Percentiles rank a stretch among this genome's conserved stretches.
Evolutionary conservation across 2,329 filamentous ascomycete genomes (phyloP).

Genomic region (Pseudonectria buxi): DNA sequence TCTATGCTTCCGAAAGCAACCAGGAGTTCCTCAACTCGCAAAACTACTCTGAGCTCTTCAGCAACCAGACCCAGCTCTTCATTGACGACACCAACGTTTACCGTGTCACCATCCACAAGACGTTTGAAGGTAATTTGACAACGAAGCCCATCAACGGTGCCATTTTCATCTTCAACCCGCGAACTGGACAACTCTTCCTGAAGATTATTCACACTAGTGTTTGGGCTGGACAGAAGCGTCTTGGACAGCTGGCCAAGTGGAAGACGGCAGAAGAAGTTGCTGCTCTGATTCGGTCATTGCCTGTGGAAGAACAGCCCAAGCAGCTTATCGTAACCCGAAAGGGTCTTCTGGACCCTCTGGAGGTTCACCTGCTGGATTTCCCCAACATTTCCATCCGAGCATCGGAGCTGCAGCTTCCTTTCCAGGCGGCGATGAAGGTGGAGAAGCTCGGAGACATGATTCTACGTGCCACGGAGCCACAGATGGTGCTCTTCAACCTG

Average conservation of each 20-base stretch:
- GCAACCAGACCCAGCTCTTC: conserved; percentile 97
- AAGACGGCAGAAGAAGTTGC: conserved; percentile 99
- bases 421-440: conserved; percentile 99
- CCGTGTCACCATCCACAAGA: conserved; percentile 99
- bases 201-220: conserved; percentile 99
- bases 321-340: conserved; percentile 98
- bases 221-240: conserved; percentile 98
- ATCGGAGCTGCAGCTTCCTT: conserved; percentile 91
- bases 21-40: conserved; percentile 99
- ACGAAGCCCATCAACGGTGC: conserved; percentile 99
- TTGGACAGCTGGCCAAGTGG: conserved; percentile 97
- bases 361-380: conserved; percentile 96
- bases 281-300: conserved; percentile 87
- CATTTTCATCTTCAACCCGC: conserved; percentile 99
- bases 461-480: conserved; percentile 91
- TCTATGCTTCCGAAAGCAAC: conserved; percentile 97
- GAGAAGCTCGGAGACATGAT: conserved; percentile 99
- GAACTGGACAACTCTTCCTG: conserved; percentile 92
- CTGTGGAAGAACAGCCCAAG: conserved; percentile 97
- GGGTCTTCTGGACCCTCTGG: conserved; percentile 90
- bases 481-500: conserved; percentile 98
- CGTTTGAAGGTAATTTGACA: conserved; percentile 96
- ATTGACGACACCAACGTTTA: conserved; percentile 99
- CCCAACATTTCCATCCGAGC: conserved; percentile 98
- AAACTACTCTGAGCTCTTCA: conserved; percentile 98